Base-by-base conservation (phyloP, 768 basidiomycete species). In the Suillus bovinus region DNA sequence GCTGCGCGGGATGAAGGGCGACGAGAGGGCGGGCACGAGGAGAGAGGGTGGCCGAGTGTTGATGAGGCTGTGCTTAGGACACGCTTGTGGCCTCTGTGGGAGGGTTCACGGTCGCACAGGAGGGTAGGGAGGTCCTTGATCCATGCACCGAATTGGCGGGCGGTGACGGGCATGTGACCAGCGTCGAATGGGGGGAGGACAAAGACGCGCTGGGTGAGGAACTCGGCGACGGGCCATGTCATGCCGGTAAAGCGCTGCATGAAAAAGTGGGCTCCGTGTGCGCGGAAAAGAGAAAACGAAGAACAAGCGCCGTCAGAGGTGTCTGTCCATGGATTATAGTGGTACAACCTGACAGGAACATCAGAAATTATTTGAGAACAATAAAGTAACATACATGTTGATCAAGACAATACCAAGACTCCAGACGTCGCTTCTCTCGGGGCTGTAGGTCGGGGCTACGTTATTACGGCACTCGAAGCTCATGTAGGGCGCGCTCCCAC, bases 381-480 rank as follows among this genome's bases (percentile, higher is more conserved):
- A 22, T 11, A 61, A 5, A 34, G 16, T 50, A 17, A 81, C 87
- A 39, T 68, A 92, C 93, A 99, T 96, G 76, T 99, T 99, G 83
- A 99, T 93, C 69, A 99, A 86, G 67, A 99, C 97, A 74, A 99
- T 97, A 65, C 96, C 96, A 68, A 99, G 84, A 29, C 96, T 98
- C 96, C 94, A 99, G 59, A 99, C 94, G 77, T 99, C 96, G 64
- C 97, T 97, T 62, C 93, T 92, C 69, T 90, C 91, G 64, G 96
- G 95, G 66, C 86, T 85, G 81, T 99, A 99, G 56, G 91, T 92
- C 65, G 97, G 96, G 33, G 91, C 92, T 67, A 95, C 83, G 76
- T 98, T 97, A 81, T 99, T 99, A 74, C 96, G 90, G 79, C 97
- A 99, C 81, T 99, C 96, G 71, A 89, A 98, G 75, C 94, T 96